These are phyloP conservation scores for Batrachochytrium dendrobatidis DNA, from an alignment of 371 early-diverging fungal species.

Conservation along the genomic window DNA sequence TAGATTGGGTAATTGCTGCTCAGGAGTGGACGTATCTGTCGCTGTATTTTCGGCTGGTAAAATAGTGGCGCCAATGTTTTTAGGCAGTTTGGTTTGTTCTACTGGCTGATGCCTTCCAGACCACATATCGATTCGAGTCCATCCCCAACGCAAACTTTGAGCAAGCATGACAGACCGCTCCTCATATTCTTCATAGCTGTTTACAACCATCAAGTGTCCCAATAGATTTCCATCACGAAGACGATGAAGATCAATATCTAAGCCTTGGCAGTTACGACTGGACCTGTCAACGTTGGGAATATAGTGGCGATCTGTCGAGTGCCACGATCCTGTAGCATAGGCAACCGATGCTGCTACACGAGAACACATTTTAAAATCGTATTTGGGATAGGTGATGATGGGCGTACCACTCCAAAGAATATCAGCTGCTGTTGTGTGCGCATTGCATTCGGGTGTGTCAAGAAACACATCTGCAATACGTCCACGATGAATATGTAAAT, in stretches of 20 bases:
- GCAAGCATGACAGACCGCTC: constrained; percentile 69
- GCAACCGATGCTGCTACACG: constrained; percentile 85
- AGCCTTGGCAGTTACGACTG: not conserved
- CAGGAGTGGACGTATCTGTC: not conserved
- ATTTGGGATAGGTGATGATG: constrained; percentile 81
- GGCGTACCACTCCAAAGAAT: constrained; percentile 92
- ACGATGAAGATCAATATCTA: constrained; percentile 8
- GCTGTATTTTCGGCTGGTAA: not conserved
- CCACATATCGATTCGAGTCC: constrained; percentile 44
- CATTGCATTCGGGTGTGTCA: constrained; percentile 92
- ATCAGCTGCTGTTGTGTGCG: constrained; percentile 91
- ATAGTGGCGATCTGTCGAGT: constrained; percentile 2
- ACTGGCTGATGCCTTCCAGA: constrained; percentile 7
- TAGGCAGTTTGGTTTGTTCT: not conserved
- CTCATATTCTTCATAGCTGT: constrained; percentile 67
- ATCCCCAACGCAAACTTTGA: constrained; percentile 37
- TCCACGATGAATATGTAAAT: constrained; percentile 90
- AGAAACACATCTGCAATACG: constrained; percentile 85
- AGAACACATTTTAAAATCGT: constrained; percentile 84
- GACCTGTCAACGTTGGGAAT: not conserved
- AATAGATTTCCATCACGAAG: constrained; percentile 24
- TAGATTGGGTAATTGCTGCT: too few species aligned
- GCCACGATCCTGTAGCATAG: constrained; percentile 64
- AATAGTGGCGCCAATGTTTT: not conserved
- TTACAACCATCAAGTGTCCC: constrained; percentile 77